phyloP scores from a whole-genome alignment of 129 eudicot species.

The Ambrosia trifida region DNA sequence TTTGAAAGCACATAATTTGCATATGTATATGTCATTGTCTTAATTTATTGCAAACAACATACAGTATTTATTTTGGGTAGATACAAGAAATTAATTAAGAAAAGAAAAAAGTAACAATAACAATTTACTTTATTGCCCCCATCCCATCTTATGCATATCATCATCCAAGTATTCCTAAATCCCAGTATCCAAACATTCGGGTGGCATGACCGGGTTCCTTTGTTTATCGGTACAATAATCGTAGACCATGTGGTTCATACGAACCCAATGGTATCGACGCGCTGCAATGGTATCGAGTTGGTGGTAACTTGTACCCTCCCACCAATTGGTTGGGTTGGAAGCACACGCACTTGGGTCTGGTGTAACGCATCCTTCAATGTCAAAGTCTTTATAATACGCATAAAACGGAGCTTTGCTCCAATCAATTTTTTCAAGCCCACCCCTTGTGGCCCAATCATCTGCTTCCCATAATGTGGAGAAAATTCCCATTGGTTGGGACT shows the following conservation, averaged over 20 bases:
- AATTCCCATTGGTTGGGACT: constrained; percentile 4
- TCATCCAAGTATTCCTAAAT: background rate
- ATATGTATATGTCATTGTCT: background rate
- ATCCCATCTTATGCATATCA: background rate
- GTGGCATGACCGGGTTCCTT: constrained; percentile 13
- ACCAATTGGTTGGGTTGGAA: constrained; percentile 17
- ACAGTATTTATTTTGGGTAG: background rate
- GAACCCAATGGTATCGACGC: background rate
- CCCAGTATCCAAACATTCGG: constrained; percentile 5
- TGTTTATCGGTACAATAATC: constrained; percentile 6
- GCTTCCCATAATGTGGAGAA: constrained; percentile 18
- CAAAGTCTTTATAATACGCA: constrained; percentile 15
- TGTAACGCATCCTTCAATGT: constrained; percentile 14
- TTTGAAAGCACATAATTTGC: background rate
- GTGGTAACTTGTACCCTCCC: constrained; percentile 1
- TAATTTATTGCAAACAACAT: background rate
- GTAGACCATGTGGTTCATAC: constrained; percentile 17
- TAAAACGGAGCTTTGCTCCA: constrained; percentile 12
- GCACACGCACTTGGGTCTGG: constrained; percentile 15
- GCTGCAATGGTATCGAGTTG: background rate
- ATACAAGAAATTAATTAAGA: background rate
- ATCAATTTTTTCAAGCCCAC: constrained; percentile 6
- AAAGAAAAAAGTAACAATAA: background rate
- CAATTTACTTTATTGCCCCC: constrained; percentile 4
- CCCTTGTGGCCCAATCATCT: constrained; percentile 17